Conservation (phyloP, 2,329 filamentous ascomycete species). For the Trichoderma sp. region DNA sequence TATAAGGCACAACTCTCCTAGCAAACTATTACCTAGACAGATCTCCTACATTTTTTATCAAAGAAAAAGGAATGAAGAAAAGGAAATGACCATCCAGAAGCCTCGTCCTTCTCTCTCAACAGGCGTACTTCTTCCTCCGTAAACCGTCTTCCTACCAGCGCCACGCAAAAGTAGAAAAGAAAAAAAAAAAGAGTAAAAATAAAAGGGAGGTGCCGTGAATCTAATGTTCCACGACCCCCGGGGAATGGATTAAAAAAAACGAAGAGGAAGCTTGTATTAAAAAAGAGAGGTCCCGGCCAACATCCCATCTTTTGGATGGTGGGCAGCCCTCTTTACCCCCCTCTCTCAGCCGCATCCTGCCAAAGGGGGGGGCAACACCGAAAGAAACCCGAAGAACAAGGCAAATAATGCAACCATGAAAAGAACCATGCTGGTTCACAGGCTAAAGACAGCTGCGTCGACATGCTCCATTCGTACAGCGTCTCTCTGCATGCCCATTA, state of each 20-base stretch:
- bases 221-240: neutral
- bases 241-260: neutral
- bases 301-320: neutral
- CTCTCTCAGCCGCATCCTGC: neutral
- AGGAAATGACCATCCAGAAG: neutral
- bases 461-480: neutral
- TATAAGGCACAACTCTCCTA: slow-evolving; percentile 5
- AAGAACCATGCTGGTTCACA: neutral
- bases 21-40: neutral
- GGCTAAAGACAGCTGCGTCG: neutral
- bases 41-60: neutral
- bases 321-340: neutral
- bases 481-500: neutral
- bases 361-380: neutral
- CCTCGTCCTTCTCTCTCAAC: neutral
- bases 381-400: neutral
- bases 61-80: neutral
- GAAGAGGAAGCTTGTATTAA: neutral
- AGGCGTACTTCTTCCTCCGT: neutral
- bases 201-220: neutral
- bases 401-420: neutral
- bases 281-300: neutral
- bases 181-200: neutral
- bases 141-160: slow-evolving; percentile 7
- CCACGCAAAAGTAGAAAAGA: neutral